phyloP scores from a whole-genome alignment of 331 rosid species.

The Quercus tomentella region DNA sequence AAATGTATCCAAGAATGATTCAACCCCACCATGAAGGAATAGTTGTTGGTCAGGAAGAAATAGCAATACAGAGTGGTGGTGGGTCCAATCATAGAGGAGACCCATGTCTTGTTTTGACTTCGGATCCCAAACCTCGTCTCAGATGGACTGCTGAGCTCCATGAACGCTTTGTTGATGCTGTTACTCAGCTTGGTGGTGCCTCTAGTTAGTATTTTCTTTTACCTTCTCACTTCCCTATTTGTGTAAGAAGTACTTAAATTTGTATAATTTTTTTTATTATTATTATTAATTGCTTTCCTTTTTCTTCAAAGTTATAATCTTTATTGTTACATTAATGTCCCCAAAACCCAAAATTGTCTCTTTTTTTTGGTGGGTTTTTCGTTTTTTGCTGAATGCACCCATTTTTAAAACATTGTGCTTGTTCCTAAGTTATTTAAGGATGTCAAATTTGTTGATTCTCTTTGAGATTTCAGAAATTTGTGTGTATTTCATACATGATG shows the following conservation, averaged over 20 bases:
- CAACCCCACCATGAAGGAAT: conserved; percentile 50
- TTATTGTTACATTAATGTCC: background rate
- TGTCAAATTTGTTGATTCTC: too few species aligned
- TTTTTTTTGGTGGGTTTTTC: background rate
- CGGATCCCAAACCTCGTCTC: conserved; percentile 59
- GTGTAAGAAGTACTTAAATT: too few species aligned
- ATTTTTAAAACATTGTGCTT: background rate
- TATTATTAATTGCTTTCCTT: background rate
- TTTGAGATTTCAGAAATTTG: too few species aligned
- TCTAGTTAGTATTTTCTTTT: conserved; percentile 51
- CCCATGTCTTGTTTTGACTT: background rate
- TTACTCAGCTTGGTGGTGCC: conserved; percentile 38
- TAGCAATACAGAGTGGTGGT: conserved; percentile 30
- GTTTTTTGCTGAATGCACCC: background rate
- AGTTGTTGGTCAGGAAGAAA: conserved; percentile 43
- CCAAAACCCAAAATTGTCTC: too few species aligned
- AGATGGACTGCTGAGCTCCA: too few species aligned
- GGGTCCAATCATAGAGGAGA: too few species aligned
- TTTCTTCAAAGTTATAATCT: background rate
- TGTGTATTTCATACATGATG: too few species aligned
- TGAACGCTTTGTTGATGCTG: too few species aligned
- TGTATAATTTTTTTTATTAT: background rate
- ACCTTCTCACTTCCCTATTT: background rate
- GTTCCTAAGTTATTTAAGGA: background rate
- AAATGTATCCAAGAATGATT: conserved; percentile 66